Percentiles rank a stretch among this genome's conserved stretches.
Conservation (phyloP, 83 land plant species). For the Picea abies region DNA sequence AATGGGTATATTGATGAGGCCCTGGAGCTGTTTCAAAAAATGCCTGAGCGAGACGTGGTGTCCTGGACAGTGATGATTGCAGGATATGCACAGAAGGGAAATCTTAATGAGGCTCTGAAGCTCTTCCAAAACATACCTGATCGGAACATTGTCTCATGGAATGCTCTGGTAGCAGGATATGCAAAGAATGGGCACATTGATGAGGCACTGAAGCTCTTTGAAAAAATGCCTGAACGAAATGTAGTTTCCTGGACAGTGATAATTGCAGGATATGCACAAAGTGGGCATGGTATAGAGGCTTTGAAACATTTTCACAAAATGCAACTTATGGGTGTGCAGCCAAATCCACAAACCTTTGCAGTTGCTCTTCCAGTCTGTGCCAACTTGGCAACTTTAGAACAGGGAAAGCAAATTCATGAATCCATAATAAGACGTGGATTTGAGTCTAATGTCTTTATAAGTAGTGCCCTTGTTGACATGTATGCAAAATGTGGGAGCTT, state of each 20-base stretch:
- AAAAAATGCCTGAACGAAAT: slow-evolving; percentile 51
- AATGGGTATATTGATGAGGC: too few relatives aligned
- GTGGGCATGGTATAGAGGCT: slow-evolving; percentile 43
- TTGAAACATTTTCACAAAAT: slow-evolving; percentile 28
- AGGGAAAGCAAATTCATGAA: slow-evolving; percentile 44
- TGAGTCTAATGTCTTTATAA: slow-evolving; percentile 8
- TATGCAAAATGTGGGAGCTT: slow-evolving; percentile 49
- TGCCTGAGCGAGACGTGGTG: too few relatives aligned
- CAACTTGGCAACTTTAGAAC: slow-evolving; percentile 31
- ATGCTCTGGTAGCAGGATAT: slow-evolving; percentile 50
- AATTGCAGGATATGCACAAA: slow-evolving; percentile 44
- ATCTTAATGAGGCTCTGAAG: neutral
- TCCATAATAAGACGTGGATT: slow-evolving; percentile 30
- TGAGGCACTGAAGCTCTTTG: slow-evolving; percentile 44
- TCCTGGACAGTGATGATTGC: neutral
- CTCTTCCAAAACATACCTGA: neutral
- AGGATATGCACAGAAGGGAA: slow-evolving; percentile 6
- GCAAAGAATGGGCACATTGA: slow-evolving; percentile 24
- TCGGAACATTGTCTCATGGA: slow-evolving; percentile 18
- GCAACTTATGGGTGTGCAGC: slow-evolving; percentile 25
- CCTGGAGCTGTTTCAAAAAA: too few relatives aligned
- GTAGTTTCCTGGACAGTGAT: slow-evolving; percentile 37
- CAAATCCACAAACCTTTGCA: slow-evolving; percentile 32
- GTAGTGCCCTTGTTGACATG: slow-evolving; percentile 38
- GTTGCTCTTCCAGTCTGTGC: slow-evolving; percentile 39